A percentile compares a stretch with the other conserved stretches of the same genome.
phyloP scores from a whole-genome alignment of 2,329 filamentous ascomycete species.

The Triangularia setosa region DNA sequence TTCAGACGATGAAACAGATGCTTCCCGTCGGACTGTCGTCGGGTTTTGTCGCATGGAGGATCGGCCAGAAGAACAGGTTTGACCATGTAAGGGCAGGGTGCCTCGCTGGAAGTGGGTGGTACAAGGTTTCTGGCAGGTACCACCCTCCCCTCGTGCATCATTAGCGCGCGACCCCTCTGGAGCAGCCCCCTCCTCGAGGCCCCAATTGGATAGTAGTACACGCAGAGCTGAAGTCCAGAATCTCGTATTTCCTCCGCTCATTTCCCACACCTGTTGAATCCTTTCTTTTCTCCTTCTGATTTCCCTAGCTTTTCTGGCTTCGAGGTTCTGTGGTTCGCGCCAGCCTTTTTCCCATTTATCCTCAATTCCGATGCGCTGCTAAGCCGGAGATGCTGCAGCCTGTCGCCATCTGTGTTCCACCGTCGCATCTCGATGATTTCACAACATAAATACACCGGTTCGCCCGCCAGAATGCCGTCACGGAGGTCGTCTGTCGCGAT shows the following conservation, averaged over 20 bases:
- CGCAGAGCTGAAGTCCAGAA: constrained; percentile 1
- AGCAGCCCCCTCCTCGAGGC: not conserved
- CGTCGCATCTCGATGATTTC: constrained; percentile 10
- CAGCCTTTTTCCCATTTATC: not conserved
- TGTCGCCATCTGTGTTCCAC: not conserved
- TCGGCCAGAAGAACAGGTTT: not conserved
- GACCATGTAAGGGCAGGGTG: not conserved
- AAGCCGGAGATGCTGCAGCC: constrained; percentile 2
- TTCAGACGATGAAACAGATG: not conserved
- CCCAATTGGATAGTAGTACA: not conserved
- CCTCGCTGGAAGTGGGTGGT: not conserved
- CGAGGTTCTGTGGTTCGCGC: not conserved
- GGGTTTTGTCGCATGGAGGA: not conserved
- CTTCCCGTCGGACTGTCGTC: not conserved
- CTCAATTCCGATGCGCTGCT: not conserved
- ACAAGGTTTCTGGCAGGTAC: constrained; percentile 6
- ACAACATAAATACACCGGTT: constrained; percentile 1
- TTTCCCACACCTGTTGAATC: not conserved
- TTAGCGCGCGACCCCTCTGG: not conserved
- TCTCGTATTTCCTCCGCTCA: constrained; percentile 5
- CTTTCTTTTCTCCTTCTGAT: not conserved
- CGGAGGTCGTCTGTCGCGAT: constrained; percentile 29
- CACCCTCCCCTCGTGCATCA: not conserved
- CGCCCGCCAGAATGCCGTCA: constrained; percentile 28
- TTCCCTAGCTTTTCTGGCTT: not conserved